Conservation (phyloP, 441 rosid species). For the Gossypium schwendimanii region DNA sequence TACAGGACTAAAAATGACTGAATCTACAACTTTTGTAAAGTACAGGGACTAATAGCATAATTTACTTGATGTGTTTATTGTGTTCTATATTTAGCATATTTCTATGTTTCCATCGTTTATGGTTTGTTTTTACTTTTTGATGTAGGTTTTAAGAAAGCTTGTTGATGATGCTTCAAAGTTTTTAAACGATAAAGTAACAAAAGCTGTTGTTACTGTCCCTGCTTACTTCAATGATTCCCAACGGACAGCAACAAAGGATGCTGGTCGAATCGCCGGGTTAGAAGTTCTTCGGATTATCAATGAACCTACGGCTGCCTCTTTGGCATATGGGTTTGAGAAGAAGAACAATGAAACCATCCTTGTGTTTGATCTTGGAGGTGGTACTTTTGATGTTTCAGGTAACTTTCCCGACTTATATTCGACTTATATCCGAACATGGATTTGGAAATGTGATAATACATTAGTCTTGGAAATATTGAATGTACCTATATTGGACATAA, state of each 20-base stretch:
- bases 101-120: not conserved
- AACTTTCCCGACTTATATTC: not conserved
- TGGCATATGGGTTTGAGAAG: conserved; percentile 92
- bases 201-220: conserved; percentile 91
- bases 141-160: conserved; percentile 83
- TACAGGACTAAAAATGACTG: too few relatives aligned
- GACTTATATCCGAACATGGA: not conserved
- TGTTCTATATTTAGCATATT: not conserved
- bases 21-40: too few relatives aligned
- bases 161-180: conserved; percentile 97
- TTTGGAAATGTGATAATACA: too few relatives aligned
- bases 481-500: too few relatives aligned
- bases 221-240: conserved; percentile 98
- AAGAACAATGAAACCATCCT: conserved; percentile 87
- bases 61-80: not conserved
- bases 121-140: not conserved
- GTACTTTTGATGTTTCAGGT: conserved; percentile 94
- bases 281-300: conserved; percentile 94
- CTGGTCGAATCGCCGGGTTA: conserved; percentile 88
- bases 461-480: too few relatives aligned
- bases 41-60: too few relatives aligned
- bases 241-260: conserved; percentile 95
- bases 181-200: conserved; percentile 82
- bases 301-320: conserved; percentile 93
- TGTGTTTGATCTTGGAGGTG: conserved; percentile 78